Percentiles rank a stretch among this genome's conserved stretches.
phyloP scores from a whole-genome alignment of 768 basidiomycete species.

The Coprinopsis marcescibilis region DNA sequence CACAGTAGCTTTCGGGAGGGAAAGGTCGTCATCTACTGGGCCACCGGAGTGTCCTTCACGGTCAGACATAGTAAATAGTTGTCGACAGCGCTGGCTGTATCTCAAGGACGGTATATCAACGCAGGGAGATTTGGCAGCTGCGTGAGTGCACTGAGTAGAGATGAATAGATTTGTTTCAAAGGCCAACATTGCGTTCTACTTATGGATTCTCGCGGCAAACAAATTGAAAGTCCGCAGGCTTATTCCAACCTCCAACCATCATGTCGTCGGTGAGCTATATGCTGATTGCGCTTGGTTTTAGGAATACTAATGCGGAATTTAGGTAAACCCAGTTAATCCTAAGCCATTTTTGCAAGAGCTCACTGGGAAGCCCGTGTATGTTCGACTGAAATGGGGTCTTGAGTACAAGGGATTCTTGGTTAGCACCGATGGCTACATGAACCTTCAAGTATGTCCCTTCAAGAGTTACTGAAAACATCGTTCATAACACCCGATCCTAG shows the following conservation, averaged over 20 bases:
- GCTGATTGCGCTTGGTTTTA: conserved; percentile 7
- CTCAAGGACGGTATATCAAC: no score
- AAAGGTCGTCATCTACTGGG: conserved; percentile 85
- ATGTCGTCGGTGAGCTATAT: conserved; percentile 55
- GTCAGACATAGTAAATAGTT: conserved; percentile 69
- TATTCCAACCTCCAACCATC: conserved; percentile 34
- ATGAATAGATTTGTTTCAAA: not conserved
- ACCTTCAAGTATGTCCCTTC: conserved; percentile 71
- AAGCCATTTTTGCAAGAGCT: conserved; percentile 99
- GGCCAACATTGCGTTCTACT: no score
- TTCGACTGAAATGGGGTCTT: conserved; percentile 96
- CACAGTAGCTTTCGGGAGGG: conserved; percentile 94
- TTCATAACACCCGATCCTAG: conserved; percentile 34
- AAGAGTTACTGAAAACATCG: not conserved
- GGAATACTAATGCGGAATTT: conserved; percentile 14
- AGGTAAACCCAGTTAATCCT: conserved; percentile 94
- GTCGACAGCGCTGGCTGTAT: not conserved
- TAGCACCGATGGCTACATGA: conserved; percentile 99
- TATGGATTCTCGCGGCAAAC: conserved; percentile 1
- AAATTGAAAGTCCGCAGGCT: conserved; percentile 36
- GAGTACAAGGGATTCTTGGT: conserved; percentile 99
- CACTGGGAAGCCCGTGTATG: conserved; percentile 94
- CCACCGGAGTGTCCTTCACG: conserved; percentile 69
- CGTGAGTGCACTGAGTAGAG: no score
- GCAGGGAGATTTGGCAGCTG: no score